Evolutionary conservation across 2,329 filamentous ascomycete genomes (phyloP), one percentile per base, ranked within the genome.

Genomic region (Blastomyces parvus): DNA sequence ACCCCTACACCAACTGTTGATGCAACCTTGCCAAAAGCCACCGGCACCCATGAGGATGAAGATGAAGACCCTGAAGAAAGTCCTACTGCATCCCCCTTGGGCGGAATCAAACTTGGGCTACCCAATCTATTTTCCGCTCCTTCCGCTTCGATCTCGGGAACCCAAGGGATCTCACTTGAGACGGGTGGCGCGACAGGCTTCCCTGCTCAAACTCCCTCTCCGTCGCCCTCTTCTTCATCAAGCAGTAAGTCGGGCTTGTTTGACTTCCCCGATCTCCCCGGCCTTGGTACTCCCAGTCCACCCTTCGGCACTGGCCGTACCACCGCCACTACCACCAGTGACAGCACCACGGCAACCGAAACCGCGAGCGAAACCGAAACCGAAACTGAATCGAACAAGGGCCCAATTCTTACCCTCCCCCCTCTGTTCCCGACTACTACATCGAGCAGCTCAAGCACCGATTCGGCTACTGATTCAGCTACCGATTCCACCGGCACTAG

Each of bases 1-100:
- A 69, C n/a, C n/a, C 62, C 68, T 22, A 69, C 71, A 19, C 66
- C 70, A 58, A 69, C 69, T 11, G 25, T 22, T 22, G 11, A 14
- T n/a, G 5, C 3, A 46, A n/a, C 19, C 19, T 1, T 9, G 5
- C 42, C 42, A 0, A n/a, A 46, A 4, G 42, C 42, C 42, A n/a
- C 42, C n/a, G 19, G 19, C 7, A 27, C 22, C 8, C 22, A n/a
- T n/a, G n/a, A n/a, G n/a, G n/a, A n/a, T 1, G 22, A 4, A 50
- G 22, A 25, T 50, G n/a, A 50, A 36, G 33, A 57, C n/a, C 59
- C 25, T 4, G 22, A n/a, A 7, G 19, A 25, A 8, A 25, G 3
- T 14, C 33, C 59, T 36, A 33, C 22, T 17, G 25, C 33, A n/a
- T 8, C 30, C 44, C 19, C 19, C 17, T 19, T 38, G 13, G 59